These are phyloP conservation scores for Ehretia macrophylla DNA, from an alignment of 257 asterid genomes.

Conservation along the genomic window DNA sequence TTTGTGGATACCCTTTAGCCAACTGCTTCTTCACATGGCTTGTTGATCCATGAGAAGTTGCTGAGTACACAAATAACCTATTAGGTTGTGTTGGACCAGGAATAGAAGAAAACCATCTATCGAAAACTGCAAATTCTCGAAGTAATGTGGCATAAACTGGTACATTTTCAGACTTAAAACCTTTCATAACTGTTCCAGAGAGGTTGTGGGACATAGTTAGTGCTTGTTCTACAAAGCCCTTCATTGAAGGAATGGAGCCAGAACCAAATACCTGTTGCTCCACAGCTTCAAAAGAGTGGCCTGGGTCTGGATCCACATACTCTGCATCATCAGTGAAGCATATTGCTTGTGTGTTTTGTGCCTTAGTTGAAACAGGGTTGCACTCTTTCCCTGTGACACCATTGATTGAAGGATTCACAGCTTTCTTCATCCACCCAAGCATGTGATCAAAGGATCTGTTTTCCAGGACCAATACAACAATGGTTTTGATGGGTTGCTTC, in stretches of 20 bases:
- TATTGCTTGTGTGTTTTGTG: constrained; percentile 13
- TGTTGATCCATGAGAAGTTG: constrained; percentile 70
- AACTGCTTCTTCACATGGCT: constrained; percentile 47
- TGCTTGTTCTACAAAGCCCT: constrained; percentile 70
- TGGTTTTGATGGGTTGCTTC: constrained; percentile 49
- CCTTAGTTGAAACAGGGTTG: constrained; percentile 35
- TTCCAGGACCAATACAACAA: constrained; percentile 59
- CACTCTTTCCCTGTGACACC: constrained; percentile 68
- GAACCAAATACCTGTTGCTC: constrained; percentile 19
- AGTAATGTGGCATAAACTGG: constrained; percentile 43
- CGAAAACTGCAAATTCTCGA: constrained; percentile 49
- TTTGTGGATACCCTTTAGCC: constrained; percentile 54
- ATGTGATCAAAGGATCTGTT: constrained; percentile 72
- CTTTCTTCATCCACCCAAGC: constrained; percentile 76
- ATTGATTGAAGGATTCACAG: constrained; percentile 50
- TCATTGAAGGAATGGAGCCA: constrained; percentile 44
- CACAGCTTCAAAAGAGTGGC: constrained; percentile 65
- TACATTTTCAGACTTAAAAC: constrained; percentile 50
- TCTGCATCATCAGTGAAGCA: constrained; percentile 61
- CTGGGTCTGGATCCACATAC: constrained; percentile 70
- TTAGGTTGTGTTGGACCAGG: constrained; percentile 82
- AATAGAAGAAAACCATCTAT: constrained; percentile 59
- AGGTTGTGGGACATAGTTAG: constrained; percentile 30
- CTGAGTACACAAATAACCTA: constrained; percentile 59
- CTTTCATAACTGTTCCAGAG: constrained; percentile 56